phyloP scores from a whole-genome alignment of 805 yeast species.

The Yarrowia yakushimensis region DNA sequence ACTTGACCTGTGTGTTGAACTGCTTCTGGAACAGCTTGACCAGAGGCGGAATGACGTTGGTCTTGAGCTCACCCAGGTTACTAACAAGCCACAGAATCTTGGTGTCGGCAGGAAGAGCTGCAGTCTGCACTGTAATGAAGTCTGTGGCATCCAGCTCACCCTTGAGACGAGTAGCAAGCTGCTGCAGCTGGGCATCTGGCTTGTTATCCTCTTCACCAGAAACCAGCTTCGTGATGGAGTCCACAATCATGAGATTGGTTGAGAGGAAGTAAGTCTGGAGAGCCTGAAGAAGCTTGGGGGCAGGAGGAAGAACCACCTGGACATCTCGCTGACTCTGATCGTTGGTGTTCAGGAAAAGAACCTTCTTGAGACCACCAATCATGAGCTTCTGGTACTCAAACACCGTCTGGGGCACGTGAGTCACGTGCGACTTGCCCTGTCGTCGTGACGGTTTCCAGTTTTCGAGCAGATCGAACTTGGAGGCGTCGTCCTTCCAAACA shows the following conservation, averaged over 20 bases:
- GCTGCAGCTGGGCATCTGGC: slow-evolving; percentile 11
- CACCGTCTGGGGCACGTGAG: slow-evolving; percentile 36
- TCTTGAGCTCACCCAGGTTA: slow-evolving; percentile 50
- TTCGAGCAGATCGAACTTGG: slow-evolving; percentile 40
- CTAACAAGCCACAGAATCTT: slow-evolving; percentile 52
- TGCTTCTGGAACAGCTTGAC: slow-evolving; percentile 48
- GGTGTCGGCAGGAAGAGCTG: slow-evolving; percentile 40
- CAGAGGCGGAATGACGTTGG: slow-evolving; percentile 47
- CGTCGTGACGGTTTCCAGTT: slow-evolving; percentile 37
- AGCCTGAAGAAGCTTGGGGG: slow-evolving; percentile 35
- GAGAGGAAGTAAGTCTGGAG: slow-evolving; percentile 35
- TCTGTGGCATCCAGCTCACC: slow-evolving; percentile 7
- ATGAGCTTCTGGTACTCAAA: slow-evolving; percentile 43
- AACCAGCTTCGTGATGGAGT: not conserved
- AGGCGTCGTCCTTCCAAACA: slow-evolving; percentile 51
- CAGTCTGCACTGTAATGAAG: slow-evolving; percentile 3
- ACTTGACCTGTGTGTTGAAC: slow-evolving; percentile 41
- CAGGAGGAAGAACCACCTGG: slow-evolving; percentile 37
- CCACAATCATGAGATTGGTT: slow-evolving; percentile 13
- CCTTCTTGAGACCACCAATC: slow-evolving; percentile 35
- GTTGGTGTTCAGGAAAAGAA: slow-evolving; percentile 26
- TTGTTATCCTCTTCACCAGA: not conserved
- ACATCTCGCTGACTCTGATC: slow-evolving; percentile 15
- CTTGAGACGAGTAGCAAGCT: not conserved
- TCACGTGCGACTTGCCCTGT: slow-evolving; percentile 25